Evolutionary conservation across 148 eudicot species (phyloP).

Genomic region (Dysphania ambrosioides): DNA sequence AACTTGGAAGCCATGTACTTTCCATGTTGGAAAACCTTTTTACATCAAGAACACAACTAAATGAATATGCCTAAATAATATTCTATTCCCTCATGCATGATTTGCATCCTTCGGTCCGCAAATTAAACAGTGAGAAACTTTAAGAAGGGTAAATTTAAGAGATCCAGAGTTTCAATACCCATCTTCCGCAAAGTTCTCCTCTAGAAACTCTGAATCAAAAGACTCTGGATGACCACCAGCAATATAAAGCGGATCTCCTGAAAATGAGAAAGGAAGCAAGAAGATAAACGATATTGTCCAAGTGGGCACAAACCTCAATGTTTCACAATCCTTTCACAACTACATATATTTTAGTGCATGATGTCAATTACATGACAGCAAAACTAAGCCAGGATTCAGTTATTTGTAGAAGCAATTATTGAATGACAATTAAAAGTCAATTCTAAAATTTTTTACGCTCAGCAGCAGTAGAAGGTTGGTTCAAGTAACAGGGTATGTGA

Average conservation of each 20-base stretch:
- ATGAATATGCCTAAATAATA: no score
- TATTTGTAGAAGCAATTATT: not conserved
- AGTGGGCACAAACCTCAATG: not conserved
- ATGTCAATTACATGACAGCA: not conserved
- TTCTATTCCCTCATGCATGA: no score
- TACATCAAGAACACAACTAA: no score
- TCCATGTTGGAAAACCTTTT: no score
- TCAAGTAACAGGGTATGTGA: not conserved
- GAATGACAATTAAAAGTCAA: not conserved
- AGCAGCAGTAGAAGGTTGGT: not conserved
- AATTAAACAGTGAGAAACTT: no score
- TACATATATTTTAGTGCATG: not conserved
- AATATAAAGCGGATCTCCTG: slow-evolving; percentile 93
- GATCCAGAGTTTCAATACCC: slow-evolving; percentile 47
- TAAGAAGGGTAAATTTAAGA: no score
- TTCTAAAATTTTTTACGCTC: not conserved
- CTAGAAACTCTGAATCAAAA: slow-evolving; percentile 44
- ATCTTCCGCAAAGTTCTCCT: slow-evolving; percentile 67
- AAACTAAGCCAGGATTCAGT: not conserved
- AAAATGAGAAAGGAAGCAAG: slow-evolving; percentile 36
- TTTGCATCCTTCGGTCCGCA: no score
- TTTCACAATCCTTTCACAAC: not conserved
- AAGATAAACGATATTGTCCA: not conserved
- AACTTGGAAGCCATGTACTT: no score
- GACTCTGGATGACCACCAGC: slow-evolving; percentile 73